Conservation (phyloP, 768 basidiomycete species). For the Pulveroboletus sp. region DNA sequence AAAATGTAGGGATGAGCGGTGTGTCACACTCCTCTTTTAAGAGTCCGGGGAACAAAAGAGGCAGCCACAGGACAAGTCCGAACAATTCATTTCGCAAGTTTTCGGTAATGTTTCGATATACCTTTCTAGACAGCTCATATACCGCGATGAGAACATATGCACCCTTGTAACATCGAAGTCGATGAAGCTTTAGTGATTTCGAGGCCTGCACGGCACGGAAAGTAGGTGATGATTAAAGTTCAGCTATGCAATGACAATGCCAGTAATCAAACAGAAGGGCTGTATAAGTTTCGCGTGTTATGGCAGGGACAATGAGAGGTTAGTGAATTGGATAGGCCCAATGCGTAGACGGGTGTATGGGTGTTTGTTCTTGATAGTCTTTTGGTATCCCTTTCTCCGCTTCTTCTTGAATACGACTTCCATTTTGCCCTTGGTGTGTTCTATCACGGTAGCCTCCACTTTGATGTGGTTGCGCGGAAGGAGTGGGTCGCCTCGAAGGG, state of each 20-base stretch:
- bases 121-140: too few relatives aligned
- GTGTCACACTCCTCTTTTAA: too few relatives aligned
- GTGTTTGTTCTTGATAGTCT: slow-evolving; percentile 90
- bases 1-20: too few relatives aligned
- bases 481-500: slow-evolving; percentile 73
- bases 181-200: too few relatives aligned
- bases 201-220: too few relatives aligned
- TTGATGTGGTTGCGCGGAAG: slow-evolving; percentile 64
- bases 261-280: background rate
- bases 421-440: slow-evolving; percentile 95
- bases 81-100: too few relatives aligned
- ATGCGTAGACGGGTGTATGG: slow-evolving; percentile 94
- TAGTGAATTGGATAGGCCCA: slow-evolving; percentile 63
- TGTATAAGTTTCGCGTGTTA: slow-evolving; percentile 4
- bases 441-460: slow-evolving; percentile 88
- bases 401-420: slow-evolving; percentile 95
- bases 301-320: slow-evolving; percentile 30
- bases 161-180: too few relatives aligned
- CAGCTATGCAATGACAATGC: background rate
- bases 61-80: too few relatives aligned
- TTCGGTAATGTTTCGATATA: too few relatives aligned
- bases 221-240: background rate
- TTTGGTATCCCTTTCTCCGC: slow-evolving; percentile 95
- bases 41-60: too few relatives aligned
- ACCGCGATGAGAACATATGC: too few relatives aligned